A percentile compares a stretch with the other conserved stretches of the same genome.
phyloP scores from a whole-genome alignment of 768 basidiomycete species.

The Steccherinum ochraceum region DNA sequence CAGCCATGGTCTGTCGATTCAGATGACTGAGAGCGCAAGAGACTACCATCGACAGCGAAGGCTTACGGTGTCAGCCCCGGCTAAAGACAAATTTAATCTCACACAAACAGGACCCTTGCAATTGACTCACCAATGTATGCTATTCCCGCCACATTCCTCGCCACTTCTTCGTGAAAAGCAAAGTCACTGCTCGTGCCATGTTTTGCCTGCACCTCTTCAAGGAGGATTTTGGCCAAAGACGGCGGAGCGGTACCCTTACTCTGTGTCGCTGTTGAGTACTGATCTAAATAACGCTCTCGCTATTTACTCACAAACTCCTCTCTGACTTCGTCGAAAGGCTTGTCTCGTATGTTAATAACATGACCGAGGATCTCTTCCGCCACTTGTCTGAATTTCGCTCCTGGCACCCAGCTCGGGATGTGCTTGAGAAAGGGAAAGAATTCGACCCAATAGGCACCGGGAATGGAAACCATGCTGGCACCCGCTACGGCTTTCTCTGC shows the following conservation, averaged over 20 bases:
- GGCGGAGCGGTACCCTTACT: not conserved
- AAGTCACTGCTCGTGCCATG: not conserved
- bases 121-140: slow-evolving; percentile 3
- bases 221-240: not conserved
- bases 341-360: not conserved
- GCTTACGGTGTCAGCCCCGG: slow-evolving; percentile 12
- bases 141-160: slow-evolving; percentile 1
- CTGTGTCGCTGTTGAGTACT: not conserved
- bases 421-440: not conserved
- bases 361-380: not conserved
- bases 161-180: not conserved
- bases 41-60: not conserved
- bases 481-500: not conserved
- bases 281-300: not conserved
- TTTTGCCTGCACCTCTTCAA: not conserved
- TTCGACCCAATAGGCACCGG: not conserved
- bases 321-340: slow-evolving; percentile 3
- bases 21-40: not conserved
- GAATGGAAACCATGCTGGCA: not conserved
- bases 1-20: not conserved
- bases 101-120: not conserved
- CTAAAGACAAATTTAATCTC: slow-evolving; percentile 1
- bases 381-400: not conserved
- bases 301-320: not conserved
- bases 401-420: not conserved